Base-by-base conservation (phyloP, 306 rosid species). In the Mucuna pruriens region DNA sequence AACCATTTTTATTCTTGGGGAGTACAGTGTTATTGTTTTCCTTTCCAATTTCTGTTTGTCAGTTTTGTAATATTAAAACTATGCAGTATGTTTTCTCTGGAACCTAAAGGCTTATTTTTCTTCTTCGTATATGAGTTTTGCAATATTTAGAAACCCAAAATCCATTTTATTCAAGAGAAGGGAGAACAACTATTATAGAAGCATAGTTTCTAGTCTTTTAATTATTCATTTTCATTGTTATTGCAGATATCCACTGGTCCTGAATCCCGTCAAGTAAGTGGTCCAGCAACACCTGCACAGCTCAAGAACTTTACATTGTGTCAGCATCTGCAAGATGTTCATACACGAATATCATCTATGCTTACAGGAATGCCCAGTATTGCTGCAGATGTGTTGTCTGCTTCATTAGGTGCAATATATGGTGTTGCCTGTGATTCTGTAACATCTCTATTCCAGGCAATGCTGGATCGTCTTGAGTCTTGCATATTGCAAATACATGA, bases 361-460 rank as follows among this genome's bases (percentile, higher is more conserved):
- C 81, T 93, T 74, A 78, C 87, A 74, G 93, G 93, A 83, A 84
- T 95, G 82, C 99, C 99, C 46, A 71, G 86, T 68, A 92, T 95
- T 83, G 99, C 98, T 76, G 83, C 92, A 64, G 99, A 91, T n/a
- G 90, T 95, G 67, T 65, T 95, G 92, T 93, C 99, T 75, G 94
- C 98, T 22, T 88, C 99, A 6, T 81, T 93, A 83, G 99, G 98
- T 63, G 94, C 91, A 31, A 81, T 95, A 67, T 95, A 93, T 49
- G 96, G 96, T 46, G 98, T 95, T 89, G 98, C 99, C 46, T 93
- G 97, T 74, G 99, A 95, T 81, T 90, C 99, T 7, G 91, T 95
- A 65, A 90, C 98, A 26, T 51, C 99, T 62, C 82, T 95, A 66
- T 95, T 95, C 90, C 99, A 95, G 88, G 88, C 98, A 17, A 93